Percentiles rank a stretch among this genome's conserved stretches.
These are phyloP conservation scores for Talaromyces proteolyticus DNA, from an alignment of 495 filamentous ascomycete genomes.

Conservation along the genomic window DNA sequence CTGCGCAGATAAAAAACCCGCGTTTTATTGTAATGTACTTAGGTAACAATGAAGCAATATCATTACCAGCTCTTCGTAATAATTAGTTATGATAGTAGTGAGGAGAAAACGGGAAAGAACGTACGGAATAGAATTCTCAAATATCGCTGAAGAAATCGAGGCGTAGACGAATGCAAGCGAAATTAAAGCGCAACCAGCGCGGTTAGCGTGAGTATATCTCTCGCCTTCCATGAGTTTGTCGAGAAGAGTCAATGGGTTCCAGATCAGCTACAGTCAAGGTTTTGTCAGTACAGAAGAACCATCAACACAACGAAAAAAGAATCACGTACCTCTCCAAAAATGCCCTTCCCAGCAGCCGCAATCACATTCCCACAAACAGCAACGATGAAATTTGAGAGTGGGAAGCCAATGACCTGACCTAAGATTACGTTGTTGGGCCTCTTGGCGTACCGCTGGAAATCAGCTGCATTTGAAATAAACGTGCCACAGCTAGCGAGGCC, in stretches of 20 bases:
- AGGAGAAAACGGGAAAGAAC: neutral
- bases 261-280: constrained; percentile 14
- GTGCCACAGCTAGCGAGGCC: constrained; percentile 30
- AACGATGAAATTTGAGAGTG: constrained; percentile 21
- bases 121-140: constrained; percentile 26
- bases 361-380: constrained; percentile 18
- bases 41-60: constrained; percentile 23
- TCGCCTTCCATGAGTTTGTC: constrained; percentile 22
- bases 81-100: neutral
- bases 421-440: constrained; percentile 27
- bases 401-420: constrained; percentile 28
- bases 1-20: constrained; percentile 24
- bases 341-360: constrained; percentile 12
- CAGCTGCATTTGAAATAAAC: constrained; percentile 45
- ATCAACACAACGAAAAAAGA: neutral
- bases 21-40: constrained; percentile 24
- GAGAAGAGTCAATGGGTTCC: constrained; percentile 18
- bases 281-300: neutral
- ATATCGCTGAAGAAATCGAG: constrained; percentile 21
- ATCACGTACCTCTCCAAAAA: constrained; percentile 17
- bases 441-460: constrained; percentile 29
- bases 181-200: constrained; percentile 12
- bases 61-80: constrained; percentile 17
- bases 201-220: constrained; percentile 14
- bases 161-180: constrained; percentile 21